Percentiles rank a stretch among this genome's conserved stretches.
Conservation (phyloP, 1,284 basidiomycete species). For the Cystobasidiaceae sp. region DNA sequence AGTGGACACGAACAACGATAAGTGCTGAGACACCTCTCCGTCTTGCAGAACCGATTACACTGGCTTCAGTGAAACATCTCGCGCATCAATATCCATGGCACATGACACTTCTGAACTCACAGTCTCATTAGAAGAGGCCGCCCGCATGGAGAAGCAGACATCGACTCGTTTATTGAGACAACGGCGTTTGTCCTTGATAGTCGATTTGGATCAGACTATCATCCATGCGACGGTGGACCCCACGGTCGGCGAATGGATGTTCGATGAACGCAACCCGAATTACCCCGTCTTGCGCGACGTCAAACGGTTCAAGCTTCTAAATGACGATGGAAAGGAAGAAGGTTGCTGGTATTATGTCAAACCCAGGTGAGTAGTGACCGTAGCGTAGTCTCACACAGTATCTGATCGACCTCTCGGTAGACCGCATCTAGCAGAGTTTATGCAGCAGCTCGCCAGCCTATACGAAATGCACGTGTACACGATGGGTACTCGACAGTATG, state of each 20-base stretch:
- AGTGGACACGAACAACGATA: background rate
- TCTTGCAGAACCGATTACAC: constrained; percentile 70
- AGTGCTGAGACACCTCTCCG: constrained; percentile 13
- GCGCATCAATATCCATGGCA: constrained; percentile 77
- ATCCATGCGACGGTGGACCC: constrained; percentile 98
- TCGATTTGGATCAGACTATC: constrained; percentile 97
- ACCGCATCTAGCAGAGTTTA: constrained; percentile 77
- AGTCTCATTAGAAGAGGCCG: constrained; percentile 45
- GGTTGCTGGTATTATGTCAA: constrained; percentile 97
- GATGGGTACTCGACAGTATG: constrained; percentile 96
- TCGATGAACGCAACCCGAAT: constrained; percentile 70
- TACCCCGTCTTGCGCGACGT: constrained; percentile 84
- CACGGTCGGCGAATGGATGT: constrained; percentile 94
- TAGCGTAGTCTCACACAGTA: background rate
- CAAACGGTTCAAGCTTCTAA: constrained; percentile 67
- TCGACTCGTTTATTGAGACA: constrained; percentile 47
- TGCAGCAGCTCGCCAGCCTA: constrained; percentile 63
- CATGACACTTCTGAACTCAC: constrained; percentile 54
- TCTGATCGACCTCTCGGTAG: constrained; percentile 49
- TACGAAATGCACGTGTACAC: constrained; percentile 99
- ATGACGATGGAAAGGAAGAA: constrained; percentile 53
- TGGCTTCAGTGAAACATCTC: constrained; percentile 70
- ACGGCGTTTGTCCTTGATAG: constrained; percentile 84
- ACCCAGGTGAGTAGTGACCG: constrained; percentile 62
- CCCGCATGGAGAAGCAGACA: constrained; percentile 22